A percentile compares a stretch with the other conserved stretches of the same genome.
phyloP scores from a whole-genome alignment of 495 filamentous ascomycete species.

The Chaetomidium leptoderma region DNA sequence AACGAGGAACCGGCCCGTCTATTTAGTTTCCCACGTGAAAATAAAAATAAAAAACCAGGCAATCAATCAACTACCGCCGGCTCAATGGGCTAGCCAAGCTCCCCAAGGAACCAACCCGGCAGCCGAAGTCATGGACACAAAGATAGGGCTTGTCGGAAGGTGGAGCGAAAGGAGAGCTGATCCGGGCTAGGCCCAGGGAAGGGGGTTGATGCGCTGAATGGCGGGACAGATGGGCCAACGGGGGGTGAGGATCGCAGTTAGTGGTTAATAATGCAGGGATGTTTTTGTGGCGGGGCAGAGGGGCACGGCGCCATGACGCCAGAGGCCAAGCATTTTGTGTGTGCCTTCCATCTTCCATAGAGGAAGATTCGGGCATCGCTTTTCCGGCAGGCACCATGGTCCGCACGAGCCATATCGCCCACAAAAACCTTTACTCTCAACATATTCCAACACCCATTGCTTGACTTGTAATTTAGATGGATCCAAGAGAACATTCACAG shows the following conservation, averaged over 20 bases:
- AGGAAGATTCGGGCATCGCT: too few relatives aligned
- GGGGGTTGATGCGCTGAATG: conserved; percentile 1
- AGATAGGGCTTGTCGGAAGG: conserved; percentile 3
- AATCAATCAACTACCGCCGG: not conserved
- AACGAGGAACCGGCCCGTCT: not conserved
- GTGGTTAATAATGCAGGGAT: not conserved
- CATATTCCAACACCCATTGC: not conserved
- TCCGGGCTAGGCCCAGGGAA: conserved; percentile 3
- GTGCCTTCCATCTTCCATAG: too few relatives aligned
- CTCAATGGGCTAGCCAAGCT: conserved; percentile 3
- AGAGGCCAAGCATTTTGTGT: not conserved
- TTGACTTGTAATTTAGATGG: too few relatives aligned
- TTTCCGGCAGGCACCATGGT: conserved; percentile 1
- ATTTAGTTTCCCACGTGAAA: not conserved
- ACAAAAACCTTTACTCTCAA: not conserved
- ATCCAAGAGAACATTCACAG: too few relatives aligned
- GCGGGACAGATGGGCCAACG: conserved; percentile 18
- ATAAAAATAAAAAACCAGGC: not conserved
- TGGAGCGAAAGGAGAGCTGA: not conserved
- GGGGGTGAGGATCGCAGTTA: conserved; percentile 7
- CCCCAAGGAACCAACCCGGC: conserved; percentile 2
- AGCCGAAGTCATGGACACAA: not conserved
- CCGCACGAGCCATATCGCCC: conserved; percentile 6
- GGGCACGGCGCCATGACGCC: conserved; percentile 14
- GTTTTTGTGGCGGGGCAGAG: conserved; percentile 20